Conservation (phyloP, 805 yeast genomes). For the Candida verbasci region DNA sequence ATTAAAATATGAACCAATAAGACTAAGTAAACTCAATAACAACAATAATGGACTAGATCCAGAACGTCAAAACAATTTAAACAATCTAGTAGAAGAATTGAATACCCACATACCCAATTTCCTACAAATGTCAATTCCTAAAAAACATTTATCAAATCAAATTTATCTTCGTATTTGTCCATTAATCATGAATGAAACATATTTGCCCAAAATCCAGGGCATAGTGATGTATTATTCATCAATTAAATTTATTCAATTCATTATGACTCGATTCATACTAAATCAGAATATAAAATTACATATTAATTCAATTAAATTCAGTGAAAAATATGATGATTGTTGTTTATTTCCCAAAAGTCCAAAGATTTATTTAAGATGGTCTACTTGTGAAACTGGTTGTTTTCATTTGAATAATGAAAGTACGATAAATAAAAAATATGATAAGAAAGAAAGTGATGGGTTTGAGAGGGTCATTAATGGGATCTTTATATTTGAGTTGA, state of each 20-base stretch:
- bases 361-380: conserved; percentile 53
- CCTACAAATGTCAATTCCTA: conserved; percentile 42
- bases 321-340: conserved; percentile 18
- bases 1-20: neutral
- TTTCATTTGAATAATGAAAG: conserved; percentile 39
- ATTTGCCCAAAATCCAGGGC: conserved; percentile 55
- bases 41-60: no score
- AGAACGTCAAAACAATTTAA: conserved; percentile 46
- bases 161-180: conserved; percentile 57
- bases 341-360: conserved; percentile 40
- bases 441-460: conserved; percentile 7
- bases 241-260: conserved; percentile 50
- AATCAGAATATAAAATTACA: conserved; percentile 52
- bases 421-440: conserved; percentile 16
- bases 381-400: conserved; percentile 52
- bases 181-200: conserved; percentile 40
- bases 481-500: conserved; percentile 61
- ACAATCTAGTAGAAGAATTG: conserved; percentile 47
- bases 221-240: conserved; percentile 52
- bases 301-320: conserved; percentile 37
- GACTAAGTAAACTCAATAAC: neutral
- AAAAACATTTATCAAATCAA: conserved; percentile 38
- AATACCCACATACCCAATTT: conserved; percentile 47
- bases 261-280: conserved; percentile 52
- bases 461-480: conserved; percentile 48